Conservation (phyloP, 352 stramenopile species). For the Peronospora destructor region DNA sequence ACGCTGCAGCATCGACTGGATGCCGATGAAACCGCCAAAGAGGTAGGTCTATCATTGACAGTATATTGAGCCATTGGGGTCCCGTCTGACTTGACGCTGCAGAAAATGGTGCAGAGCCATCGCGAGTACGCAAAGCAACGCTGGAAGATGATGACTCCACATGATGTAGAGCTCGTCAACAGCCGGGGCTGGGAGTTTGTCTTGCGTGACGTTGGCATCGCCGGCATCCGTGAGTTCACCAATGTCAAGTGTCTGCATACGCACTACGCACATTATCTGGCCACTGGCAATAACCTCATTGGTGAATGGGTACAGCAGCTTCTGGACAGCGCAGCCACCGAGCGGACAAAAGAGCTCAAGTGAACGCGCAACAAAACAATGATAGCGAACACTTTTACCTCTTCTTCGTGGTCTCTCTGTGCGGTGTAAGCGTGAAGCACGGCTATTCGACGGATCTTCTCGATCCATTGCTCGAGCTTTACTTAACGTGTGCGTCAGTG, state of each 20-base stretch:
- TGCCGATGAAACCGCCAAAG: constrained; percentile 22
- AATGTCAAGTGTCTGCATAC: constrained; percentile 70
- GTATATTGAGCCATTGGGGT: background rate
- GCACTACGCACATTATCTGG: constrained; percentile 64
- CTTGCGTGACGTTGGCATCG: constrained; percentile 49
- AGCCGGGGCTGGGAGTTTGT: constrained; percentile 33
- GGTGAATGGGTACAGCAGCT: constrained; percentile 62
- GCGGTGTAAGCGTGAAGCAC: too few species aligned
- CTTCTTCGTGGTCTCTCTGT: constrained; percentile 4
- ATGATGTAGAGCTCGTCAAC: constrained; percentile 37
- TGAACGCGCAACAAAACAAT: constrained; percentile 9
- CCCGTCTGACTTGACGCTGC: constrained; percentile 2
- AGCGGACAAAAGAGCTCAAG: constrained; percentile 17
- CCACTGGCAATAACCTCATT: constrained; percentile 45
- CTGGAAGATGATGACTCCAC: constrained; percentile 41
- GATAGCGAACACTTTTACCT: constrained; percentile 9
- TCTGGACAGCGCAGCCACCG: constrained; percentile 20
- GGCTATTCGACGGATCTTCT: too few species aligned
- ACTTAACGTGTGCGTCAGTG: too few species aligned
- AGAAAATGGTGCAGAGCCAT: constrained; percentile 46
- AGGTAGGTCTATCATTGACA: constrained; percentile 20
- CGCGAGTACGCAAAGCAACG: constrained; percentile 39
- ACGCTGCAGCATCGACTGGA: constrained; percentile 37
- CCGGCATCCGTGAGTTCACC: constrained; percentile 46
- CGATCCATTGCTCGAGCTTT: too few species aligned